Evolutionary conservation across 495 filamentous ascomycete genomes (phyloP).

Genomic region (Tricharina praecox): DNA sequence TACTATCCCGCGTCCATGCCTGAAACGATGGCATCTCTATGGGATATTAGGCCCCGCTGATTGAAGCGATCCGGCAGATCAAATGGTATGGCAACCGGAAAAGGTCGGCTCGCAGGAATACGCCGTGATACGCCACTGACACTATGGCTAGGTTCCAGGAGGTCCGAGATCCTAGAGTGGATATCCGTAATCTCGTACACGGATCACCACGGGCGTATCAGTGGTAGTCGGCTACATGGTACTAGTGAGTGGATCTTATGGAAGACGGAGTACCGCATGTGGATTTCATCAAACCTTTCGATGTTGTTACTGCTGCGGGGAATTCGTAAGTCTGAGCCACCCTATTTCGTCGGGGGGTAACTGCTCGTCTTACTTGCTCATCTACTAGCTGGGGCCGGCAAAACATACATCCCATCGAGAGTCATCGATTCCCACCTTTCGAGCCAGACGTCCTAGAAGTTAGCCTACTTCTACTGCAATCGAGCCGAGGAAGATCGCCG

Average conservation of each 20-base stretch:
- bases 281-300: slow-evolving; percentile 9
- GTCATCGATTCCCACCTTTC: slow-evolving; percentile 1
- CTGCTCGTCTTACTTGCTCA: not conserved
- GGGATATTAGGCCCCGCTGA: too few species aligned
- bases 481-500: too few species aligned
- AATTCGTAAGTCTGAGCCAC: not conserved
- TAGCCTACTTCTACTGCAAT: slow-evolving; percentile 15
- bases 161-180: too few species aligned
- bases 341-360: not conserved
- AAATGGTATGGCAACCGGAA: too few species aligned
- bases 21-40: too few species aligned
- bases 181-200: too few species aligned
- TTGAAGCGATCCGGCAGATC: too few species aligned
- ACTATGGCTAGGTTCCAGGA: too few species aligned
- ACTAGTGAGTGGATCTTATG: slow-evolving; percentile 12
- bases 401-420: too few species aligned
- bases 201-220: not conserved
- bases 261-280: slow-evolving; percentile 7
- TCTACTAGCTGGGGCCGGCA: not conserved
- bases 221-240: not conserved
- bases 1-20: too few species aligned
- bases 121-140: too few species aligned
- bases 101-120: too few species aligned
- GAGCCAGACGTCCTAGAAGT: not conserved
- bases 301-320: slow-evolving; percentile 2